Evolutionary conservation across 2,329 filamentous ascomycete genomes (phyloP), one percentile per base, ranked within the genome.

Genomic region (Alternaria viburni): DNA sequence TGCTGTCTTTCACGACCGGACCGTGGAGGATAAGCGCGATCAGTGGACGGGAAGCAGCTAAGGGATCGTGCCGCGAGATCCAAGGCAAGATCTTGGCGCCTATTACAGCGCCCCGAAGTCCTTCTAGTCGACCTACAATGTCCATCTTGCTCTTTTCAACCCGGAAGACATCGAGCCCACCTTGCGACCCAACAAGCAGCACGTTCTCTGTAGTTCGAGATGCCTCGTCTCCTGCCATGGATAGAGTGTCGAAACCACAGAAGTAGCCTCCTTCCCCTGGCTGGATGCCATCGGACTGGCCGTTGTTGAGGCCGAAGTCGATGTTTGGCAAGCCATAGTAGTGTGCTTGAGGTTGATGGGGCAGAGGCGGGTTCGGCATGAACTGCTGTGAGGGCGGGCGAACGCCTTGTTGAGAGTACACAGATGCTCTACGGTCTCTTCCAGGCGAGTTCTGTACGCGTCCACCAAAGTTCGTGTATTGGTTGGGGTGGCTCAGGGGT

Each of bases 71-170:
- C 8, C 82, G 79, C 25, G 86, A 80, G 17, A 84, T 87, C 86
- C 90, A 93, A 1, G 92, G 90, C 52, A 97, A 80, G 23, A 97
- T 88, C 79, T 95, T 97, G 58, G 94, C 94, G 68, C 91, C 87
- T 67, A 93, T 84, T 1, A 97, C 92, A 21, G 89, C 89, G 44
- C 95, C 95, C 71, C 90, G 88, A 26, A 97, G 83, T 5, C 92
- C 93, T 73, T 91, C 90, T 51, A 97, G 81, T 59, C 88, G 88
- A 19, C 90, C 90, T 28, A 93, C 81, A 21, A 88, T 85, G 59
- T 93, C 90, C 57, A 93, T 79, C 52, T 91, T 91, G 65, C 89
- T 89, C 73, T 90, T 92, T 46, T 89, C 88, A 28, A 96, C 86
- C 19, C 88, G 85, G 68, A 92, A 90, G 15, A 97, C 86, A 67